Evolutionary conservation across 2,329 filamentous ascomycete species (phyloP), one percentile per base, ranked within the genome.

Genomic region (Dactylellina drechsleri): DNA sequence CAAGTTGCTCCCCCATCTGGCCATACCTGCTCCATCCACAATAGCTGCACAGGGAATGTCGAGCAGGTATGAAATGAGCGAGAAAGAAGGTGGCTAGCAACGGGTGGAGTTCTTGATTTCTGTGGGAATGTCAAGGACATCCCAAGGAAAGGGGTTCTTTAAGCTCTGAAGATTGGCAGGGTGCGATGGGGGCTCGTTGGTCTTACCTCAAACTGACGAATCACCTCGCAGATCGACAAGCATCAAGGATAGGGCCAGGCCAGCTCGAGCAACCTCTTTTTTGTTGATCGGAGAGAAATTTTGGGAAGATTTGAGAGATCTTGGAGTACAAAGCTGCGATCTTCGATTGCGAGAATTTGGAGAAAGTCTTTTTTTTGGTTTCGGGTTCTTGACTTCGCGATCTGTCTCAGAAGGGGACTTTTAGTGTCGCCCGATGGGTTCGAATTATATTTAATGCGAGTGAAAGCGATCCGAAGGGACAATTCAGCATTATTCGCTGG

Each of bases 111-210:
- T 40, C 41, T 26, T 36, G 45, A 52, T 57, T 62, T 66, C 56
- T 73, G 61, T 66, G 57, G 62, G 71, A 75, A 68, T 64, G 71
- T 71, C 66, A 58, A 58, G 61, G 52, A n/a, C 66, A 64, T 70
- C 36, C 58, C 53, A 67, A 54, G 71, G 68, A 75, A 75, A 68
- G 54, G 71, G 71, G 70, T 64, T 20, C 31, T 52, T 59, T 75
- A 70, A 66, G 58, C 57, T 64, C 40, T 58, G 61, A 64, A 66
- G 57, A 67, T 74, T 67, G 57, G 62, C 70, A 74, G 64, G 70
- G 61, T 54, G 36, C 50, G 45, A 58, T 50, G 31, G 41, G 57
- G 53, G 56, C 62, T 49, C 47, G 40, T n/a, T 47, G 56, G 56
- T 58, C 61, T 66, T 74, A 52, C 60, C 61, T 67, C 61, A 66